Evolutionary conservation across 805 yeast species (phyloP), one percentile per base, ranked within the genome.

Genomic region (Lachancea nothofagi): DNA sequence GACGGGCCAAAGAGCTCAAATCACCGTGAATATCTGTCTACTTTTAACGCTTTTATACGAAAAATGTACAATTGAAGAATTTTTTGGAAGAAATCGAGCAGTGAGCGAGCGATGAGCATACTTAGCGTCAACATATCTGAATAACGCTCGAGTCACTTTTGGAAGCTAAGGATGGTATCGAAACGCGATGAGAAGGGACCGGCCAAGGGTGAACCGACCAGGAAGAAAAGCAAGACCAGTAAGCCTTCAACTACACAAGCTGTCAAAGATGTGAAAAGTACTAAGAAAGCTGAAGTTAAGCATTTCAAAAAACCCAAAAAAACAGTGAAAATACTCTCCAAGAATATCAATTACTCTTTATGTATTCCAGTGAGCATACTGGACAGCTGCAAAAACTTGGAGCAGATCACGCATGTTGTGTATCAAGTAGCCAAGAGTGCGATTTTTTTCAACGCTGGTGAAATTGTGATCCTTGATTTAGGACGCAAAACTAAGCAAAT

Each of bases 381-480:
- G 1, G 53, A 74, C 5, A 74, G 78, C 51, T 82, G 90, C 34
- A 64, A 62, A 27, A 80, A 80, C 47, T 64, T 85, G 36, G 80
- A 80, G 45, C 95, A 87, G 55, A 78, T 77, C 10, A 87, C 95
- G 0, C 68, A 74, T 42, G 69, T 77, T 1, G 78, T 83, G 1
- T 83, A 88, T 52, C 94, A 87, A 59, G 70, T 89, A 12, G 89
- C 95, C 9, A 77, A 82, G 51, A 77, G 80, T 2, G 82, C 87
- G 3, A 75, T 83, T 21, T 67, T 77, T 1, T 87, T 71, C 58
- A 73, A 77, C 39, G 86, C 85, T 5, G 74, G 76, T 4, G 97
- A 89, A 55, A 69, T 89, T 22, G 77, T 88, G 3, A 66, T 89
- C 1, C 67, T 85, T 50, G 83, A 84, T 44, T 64, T 77, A 3